Evolutionary conservation across 345 rosid genomes (phyloP).

Genomic region (Euclidium syriacum): DNA sequence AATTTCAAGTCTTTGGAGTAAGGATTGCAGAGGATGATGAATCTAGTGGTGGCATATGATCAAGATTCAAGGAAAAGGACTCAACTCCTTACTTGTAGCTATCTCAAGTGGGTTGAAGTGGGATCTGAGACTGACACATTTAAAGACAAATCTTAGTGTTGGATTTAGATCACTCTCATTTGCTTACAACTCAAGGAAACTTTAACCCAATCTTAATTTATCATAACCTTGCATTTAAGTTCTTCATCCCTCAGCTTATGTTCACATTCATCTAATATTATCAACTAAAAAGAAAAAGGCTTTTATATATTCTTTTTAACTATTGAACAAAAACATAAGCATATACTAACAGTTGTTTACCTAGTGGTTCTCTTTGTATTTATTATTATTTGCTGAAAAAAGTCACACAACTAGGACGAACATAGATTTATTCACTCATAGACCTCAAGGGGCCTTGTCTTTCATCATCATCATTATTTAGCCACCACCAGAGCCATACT

Average conservation of each 20-base stretch:
- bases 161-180: constrained; percentile 6
- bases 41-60: constrained; percentile 20
- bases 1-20: constrained; percentile 32
- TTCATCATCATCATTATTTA: constrained; percentile 4
- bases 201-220: not conserved
- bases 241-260: not conserved
- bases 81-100: constrained; percentile 65
- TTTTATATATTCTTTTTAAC: not conserved
- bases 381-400: not conserved
- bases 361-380: constrained; percentile 44
- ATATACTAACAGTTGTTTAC: constrained; percentile 28
- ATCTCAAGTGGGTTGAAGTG: constrained; percentile 76
- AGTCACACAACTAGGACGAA: not conserved
- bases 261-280: not conserved
- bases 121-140: constrained; percentile 60
- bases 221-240: not conserved
- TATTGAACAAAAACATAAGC: not conserved
- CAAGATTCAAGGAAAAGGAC: constrained; percentile 47
- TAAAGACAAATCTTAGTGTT: constrained; percentile 17
- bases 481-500: constrained; percentile 79
- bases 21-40: constrained; percentile 39
- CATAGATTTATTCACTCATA: not conserved
- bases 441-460: not conserved
- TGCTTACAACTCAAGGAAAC: constrained; percentile 29
- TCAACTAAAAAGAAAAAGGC: not conserved